Evolutionary conservation across 2,329 filamentous ascomycete genomes (phyloP).

Genomic region (Helotiales sp.): DNA sequence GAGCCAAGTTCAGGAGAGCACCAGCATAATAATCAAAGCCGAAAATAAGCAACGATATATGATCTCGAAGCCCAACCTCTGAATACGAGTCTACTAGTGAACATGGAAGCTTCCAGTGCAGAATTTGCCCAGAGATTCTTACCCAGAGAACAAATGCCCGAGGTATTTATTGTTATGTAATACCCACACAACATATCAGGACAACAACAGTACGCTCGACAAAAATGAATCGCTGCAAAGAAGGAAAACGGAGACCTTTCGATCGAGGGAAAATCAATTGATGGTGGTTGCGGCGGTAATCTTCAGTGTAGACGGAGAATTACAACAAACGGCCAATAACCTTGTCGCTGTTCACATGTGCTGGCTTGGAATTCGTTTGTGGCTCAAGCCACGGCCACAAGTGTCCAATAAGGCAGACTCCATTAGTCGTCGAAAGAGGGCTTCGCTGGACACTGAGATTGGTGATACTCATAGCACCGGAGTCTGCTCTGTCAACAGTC

Average conservation of each 20-base stretch:
- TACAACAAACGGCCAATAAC: constrained; percentile 42
- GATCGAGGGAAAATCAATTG: neutral
- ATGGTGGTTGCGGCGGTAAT: neutral
- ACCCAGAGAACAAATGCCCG: no score
- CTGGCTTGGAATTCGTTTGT: constrained; percentile 45
- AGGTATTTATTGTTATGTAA: no score
- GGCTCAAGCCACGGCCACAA: neutral
- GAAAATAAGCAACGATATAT: no score
- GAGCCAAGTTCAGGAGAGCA: no score
- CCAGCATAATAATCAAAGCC: no score
- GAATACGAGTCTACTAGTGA: no score
- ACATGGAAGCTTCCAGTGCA: no score
- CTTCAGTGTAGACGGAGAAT: constrained; percentile 1
- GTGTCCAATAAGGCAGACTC: neutral
- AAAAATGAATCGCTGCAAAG: no score
- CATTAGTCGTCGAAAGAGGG: neutral
- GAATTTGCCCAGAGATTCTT: no score
- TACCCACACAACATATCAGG: no score
- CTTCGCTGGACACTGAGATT: neutral
- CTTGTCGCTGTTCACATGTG: constrained; percentile 46
- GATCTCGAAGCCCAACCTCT: no score
- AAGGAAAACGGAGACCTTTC: neutral
- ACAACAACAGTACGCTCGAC: no score
- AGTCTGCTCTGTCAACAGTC: neutral
- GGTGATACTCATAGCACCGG: neutral